phyloP scores from a whole-genome alignment of 805 yeast species.

The Lipomyces sp. region DNA sequence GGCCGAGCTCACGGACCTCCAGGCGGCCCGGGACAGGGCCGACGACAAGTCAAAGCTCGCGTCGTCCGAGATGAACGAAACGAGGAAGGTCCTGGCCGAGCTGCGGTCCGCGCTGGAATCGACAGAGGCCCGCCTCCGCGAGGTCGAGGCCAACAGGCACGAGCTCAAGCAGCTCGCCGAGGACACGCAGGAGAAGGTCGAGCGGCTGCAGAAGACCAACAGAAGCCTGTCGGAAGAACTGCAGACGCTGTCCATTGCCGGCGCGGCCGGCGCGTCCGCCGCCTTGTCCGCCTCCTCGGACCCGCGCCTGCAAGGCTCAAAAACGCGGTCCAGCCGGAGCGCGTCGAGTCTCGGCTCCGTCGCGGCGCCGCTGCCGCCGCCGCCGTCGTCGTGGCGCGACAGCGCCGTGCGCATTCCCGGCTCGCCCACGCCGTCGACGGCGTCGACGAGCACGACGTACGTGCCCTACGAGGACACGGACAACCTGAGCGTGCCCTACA shows the following conservation, averaged over 20 bases:
- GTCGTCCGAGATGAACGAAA: constrained; percentile 36
- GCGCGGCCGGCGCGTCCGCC: constrained; percentile 12
- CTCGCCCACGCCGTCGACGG: constrained; percentile 2
- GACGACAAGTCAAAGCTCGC: constrained; percentile 30
- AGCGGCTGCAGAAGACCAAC: constrained; percentile 38
- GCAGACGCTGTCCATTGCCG: constrained; percentile 33
- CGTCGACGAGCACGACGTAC: constrained; percentile 9
- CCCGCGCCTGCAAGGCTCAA: no score
- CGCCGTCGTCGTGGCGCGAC: background rate
- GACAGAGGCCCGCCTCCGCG: constrained; percentile 34
- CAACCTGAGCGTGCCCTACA: constrained; percentile 50
- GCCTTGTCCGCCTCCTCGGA: background rate
- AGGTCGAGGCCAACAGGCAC: constrained; percentile 35
- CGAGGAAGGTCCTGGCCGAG: constrained; percentile 25
- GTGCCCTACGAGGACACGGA: constrained; percentile 23
- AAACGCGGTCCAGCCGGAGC: no score
- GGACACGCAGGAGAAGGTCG: constrained; percentile 39
- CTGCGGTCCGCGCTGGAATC: constrained; percentile 31
- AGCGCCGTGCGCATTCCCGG: background rate
- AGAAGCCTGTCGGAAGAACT: constrained; percentile 37
- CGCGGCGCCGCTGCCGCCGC: no score
- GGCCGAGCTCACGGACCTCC: constrained; percentile 27
- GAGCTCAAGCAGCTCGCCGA: constrained; percentile 38
- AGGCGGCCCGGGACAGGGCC: constrained; percentile 31
- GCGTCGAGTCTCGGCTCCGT: no score